Evolutionary conservation across 768 basidiomycete genomes (phyloP), one percentile per base, ranked within the genome.

Genomic region (Agrocybe pediades): DNA sequence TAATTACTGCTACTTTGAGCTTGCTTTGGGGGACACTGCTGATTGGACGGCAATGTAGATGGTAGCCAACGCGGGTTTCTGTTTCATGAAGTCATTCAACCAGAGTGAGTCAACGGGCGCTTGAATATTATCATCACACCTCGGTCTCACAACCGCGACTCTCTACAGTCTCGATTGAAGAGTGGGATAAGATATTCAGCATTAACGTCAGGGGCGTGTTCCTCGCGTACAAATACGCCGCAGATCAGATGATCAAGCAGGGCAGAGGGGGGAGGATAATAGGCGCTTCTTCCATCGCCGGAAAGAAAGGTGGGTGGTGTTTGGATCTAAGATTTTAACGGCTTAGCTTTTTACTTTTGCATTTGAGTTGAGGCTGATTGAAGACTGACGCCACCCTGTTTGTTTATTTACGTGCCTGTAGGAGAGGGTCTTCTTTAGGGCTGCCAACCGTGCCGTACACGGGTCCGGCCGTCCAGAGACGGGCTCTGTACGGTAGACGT

Each of bases 181-280:
- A 73, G 0, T 78, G 70, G 74, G 74, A 85, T 62, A 67, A 61
- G 62, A 25, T 70, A 4, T 70, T 80, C 54, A 69, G 72, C 2
- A 68, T 86, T 61, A 87, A 88, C 60, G 73, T 78, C 55, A 76
- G 80, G 46, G 85, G 84, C 30, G 69, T 76, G 1, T 86, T 82
- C 69, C 73, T 82, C 54, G 86, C 83, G 61, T 87, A 86, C 41
- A 82, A 84, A 44, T 74, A 86, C 54, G 87, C 84, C 1, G 84
- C 81, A 17, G 71, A 70, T 48, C 79, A 82, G 59, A 88, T 88
- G 87, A 57, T 67, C 30, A 74, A 85, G 8, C 81, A 81, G 66
- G 75, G 78, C 1, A 68, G 67, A 5, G 77, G 82, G 9, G 82
- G 85, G 2, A 71, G 79, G 16, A 82, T 88, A 56, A 77, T 86